phyloP scores from a whole-genome alignment of 345 rosid species.

The Erodium maritimum region DNA sequence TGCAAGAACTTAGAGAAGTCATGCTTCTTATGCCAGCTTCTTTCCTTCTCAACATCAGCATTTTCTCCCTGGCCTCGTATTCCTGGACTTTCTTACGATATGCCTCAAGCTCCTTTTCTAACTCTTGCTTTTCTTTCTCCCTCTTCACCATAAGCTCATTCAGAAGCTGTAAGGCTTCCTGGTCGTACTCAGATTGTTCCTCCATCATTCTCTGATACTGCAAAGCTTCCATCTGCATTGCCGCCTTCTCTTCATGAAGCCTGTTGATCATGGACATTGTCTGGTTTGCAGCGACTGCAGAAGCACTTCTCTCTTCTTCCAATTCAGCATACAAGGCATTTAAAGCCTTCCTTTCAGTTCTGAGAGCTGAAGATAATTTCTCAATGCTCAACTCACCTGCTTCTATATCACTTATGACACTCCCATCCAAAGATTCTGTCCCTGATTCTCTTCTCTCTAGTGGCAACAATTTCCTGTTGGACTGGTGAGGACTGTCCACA shows the following conservation, averaged over 20 bases:
- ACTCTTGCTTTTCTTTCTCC: constrained; percentile 72
- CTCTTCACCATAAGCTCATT: constrained; percentile 75
- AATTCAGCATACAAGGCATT: constrained; percentile 61
- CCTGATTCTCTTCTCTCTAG: constrained; percentile 42
- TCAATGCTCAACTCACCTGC: constrained; percentile 43
- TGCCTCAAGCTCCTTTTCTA: constrained; percentile 61
- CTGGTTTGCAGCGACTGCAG: constrained; percentile 79
- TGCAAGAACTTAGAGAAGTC: constrained; percentile 46
- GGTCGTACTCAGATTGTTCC: constrained; percentile 89
- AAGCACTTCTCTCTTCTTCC: constrained; percentile 94
- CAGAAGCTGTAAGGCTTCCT: constrained; percentile 84
- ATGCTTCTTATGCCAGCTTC: constrained; percentile 29
- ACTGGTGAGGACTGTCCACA: constrained; percentile 37
- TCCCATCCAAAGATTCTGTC: constrained; percentile 54
- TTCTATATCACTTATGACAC: constrained; percentile 44
- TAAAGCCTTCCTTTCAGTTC: constrained; percentile 55
- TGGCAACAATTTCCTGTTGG: constrained; percentile 42
- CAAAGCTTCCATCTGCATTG: constrained; percentile 98
- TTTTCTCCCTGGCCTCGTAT: constrained; percentile 55
- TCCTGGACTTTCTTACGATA: constrained; percentile 54
- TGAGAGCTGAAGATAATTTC: constrained; percentile 47
- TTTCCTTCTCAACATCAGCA: constrained; percentile 37
- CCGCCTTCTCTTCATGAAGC: constrained; percentile 95
- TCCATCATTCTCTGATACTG: constrained; percentile 99
- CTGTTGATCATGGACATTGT: constrained; percentile 99